Conservation (phyloP, 2,329 filamentous ascomycete species). For the Alternaria arbusti region DNA sequence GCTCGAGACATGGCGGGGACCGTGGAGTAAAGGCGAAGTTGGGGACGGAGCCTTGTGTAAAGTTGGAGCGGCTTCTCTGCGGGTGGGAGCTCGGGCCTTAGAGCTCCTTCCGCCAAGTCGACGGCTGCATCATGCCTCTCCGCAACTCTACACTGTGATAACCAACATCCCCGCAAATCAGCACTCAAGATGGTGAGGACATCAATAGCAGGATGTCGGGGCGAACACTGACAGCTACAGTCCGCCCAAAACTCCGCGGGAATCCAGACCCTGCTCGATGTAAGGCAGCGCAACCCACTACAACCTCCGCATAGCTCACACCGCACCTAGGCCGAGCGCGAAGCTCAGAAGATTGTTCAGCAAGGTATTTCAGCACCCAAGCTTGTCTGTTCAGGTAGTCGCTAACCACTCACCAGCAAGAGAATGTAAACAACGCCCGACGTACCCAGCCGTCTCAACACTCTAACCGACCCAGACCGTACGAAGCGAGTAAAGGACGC, state of each 20-base stretch:
- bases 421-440: constrained; percentile 71
- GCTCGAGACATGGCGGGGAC: constrained; percentile 76
- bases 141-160: constrained; percentile 28
- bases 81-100: constrained; percentile 42
- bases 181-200: constrained; percentile 35
- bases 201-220: neutral
- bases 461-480: constrained; percentile 66
- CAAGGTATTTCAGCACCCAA: constrained; percentile 68
- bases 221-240: constrained; percentile 57
- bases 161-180: constrained; percentile 18
- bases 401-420: constrained; percentile 63
- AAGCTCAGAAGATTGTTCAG: constrained; percentile 98
- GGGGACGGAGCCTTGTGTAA: constrained; percentile 3
- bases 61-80: constrained; percentile 20
- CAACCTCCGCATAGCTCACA: constrained; percentile 46
- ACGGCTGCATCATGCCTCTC: constrained; percentile 34
- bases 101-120: constrained; percentile 29
- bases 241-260: constrained; percentile 98
- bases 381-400: neutral
- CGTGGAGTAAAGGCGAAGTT: neutral
- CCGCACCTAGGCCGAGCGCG: constrained; percentile 80
- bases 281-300: constrained; percentile 60
- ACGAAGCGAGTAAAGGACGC: constrained; percentile 98
- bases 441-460: constrained; percentile 10
- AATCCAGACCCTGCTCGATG: constrained; percentile 98